These are phyloP conservation scores for Aspergillus aculeatinus DNA, from an alignment of 2,329 filamentous ascomycete species.

Conservation along the genomic window DNA sequence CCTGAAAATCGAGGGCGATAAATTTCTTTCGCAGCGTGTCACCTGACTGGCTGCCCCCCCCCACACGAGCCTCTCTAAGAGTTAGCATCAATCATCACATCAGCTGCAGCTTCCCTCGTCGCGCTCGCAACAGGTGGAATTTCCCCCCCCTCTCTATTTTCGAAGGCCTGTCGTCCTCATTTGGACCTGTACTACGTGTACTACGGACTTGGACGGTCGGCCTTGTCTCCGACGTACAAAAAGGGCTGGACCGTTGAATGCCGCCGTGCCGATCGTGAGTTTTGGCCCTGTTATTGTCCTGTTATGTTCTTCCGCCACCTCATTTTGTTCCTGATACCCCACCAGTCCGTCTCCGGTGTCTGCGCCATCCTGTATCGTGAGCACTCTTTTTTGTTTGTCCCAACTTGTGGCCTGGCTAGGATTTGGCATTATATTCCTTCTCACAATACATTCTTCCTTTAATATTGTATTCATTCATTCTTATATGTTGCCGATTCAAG, in stretches of 20 bases:
- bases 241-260: slow-evolving; percentile 18
- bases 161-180: neutral
- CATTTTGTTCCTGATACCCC: slow-evolving; percentile 16
- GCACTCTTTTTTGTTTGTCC: neutral
- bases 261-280: slow-evolving; percentile 38
- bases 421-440: neutral
- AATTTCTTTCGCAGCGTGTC: slow-evolving; percentile 22
- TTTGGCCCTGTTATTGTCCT: slow-evolving; percentile 18
- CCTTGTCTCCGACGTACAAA: slow-evolving; percentile 6
- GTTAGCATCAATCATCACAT: neutral
- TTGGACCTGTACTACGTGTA: slow-evolving; percentile 10
- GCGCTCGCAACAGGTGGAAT: slow-evolving; percentile 1
- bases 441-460: neutral
- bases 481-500: neutral
- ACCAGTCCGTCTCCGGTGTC: slow-evolving; percentile 7
- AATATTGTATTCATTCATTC: neutral
- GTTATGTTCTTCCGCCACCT: slow-evolving; percentile 7
- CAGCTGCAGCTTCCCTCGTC: slow-evolving; percentile 9
- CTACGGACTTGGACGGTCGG: slow-evolving; percentile 14
- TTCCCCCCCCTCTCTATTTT: slow-evolving; percentile 5
- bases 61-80: slow-evolving; percentile 7
- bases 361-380: slow-evolving; percentile 2
- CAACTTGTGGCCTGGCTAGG: neutral
- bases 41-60: slow-evolving; percentile 29
- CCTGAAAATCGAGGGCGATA: slow-evolving; percentile 15